Conservation (phyloP, 345 rosid species). For the Raphanus raphanistrum region DNA sequence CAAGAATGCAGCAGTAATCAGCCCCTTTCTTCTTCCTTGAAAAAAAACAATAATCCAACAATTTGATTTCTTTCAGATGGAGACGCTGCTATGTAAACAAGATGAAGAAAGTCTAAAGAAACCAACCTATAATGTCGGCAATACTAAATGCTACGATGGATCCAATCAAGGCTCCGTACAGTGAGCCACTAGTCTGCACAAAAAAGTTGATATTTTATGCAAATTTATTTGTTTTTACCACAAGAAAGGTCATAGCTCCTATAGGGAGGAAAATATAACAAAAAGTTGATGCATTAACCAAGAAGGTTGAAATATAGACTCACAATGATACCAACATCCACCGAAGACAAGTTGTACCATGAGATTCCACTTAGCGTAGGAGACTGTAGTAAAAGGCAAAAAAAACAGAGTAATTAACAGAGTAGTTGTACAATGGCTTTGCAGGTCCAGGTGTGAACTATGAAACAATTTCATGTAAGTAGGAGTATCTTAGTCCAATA, state of each 20-base stretch:
- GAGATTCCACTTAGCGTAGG: constrained; percentile 72
- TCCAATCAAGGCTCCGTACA: constrained; percentile 93
- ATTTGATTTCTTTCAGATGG: constrained; percentile 25
- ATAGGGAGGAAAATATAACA: neutral
- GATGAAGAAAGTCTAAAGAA: neutral
- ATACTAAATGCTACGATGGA: constrained; percentile 80
- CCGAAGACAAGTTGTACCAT: constrained; percentile 83
- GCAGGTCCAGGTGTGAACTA: neutral
- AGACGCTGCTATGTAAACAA: constrained; percentile 5
- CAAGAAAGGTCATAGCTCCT: constrained; percentile 13
- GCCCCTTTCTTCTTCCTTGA: constrained; percentile 89
- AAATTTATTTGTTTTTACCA: neutral
- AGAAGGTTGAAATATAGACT: constrained; percentile 42
- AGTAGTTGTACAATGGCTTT: neutral
- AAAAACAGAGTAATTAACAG: neutral
- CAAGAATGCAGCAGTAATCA: constrained; percentile 61
- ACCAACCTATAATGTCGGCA: constrained; percentile 82
- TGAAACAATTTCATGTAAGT: neutral
- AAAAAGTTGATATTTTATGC: neutral
- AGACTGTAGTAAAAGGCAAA: constrained; percentile 55
- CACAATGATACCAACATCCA: constrained; percentile 89
- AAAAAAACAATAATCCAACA: constrained; percentile 29
- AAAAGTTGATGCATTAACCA: neutral
- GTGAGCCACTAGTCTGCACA: constrained; percentile 94
- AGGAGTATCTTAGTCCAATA: no score